phyloP scores from a whole-genome alignment of 257 asterid genomes.

The Capsicum rhomboideum region DNA sequence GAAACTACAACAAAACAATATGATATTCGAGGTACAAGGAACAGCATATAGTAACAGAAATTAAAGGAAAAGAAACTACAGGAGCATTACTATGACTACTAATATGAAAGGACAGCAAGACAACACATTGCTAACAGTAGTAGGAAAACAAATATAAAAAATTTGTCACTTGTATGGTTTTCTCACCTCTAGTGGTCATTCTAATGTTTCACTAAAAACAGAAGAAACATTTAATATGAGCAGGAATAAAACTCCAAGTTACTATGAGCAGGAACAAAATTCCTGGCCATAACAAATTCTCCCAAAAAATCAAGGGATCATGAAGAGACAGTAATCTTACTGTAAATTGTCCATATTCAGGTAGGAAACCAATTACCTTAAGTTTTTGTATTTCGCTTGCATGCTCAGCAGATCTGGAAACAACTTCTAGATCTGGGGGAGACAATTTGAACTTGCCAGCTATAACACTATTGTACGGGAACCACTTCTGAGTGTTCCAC shows the following conservation, averaged over 20 bases:
- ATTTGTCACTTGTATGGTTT: not conserved
- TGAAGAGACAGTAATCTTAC: not conserved
- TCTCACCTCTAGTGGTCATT: not conserved
- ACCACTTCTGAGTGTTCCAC: conserved; percentile 69
- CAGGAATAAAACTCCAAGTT: not conserved
- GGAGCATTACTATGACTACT: not conserved
- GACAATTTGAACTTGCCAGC: conserved; percentile 30
- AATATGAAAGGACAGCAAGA: not conserved
- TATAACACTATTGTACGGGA: conserved; percentile 41
- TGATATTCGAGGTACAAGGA: not conserved
- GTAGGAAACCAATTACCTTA: not conserved
- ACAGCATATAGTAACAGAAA: not conserved
- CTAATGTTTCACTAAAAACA: not conserved
- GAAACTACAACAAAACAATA: not conserved
- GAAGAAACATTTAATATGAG: not conserved
- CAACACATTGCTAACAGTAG: not conserved
- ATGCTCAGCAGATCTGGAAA: conserved; percentile 5
- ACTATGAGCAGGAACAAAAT: not conserved
- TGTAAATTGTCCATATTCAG: not conserved
- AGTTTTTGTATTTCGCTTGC: not conserved
- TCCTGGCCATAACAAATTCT: not conserved
- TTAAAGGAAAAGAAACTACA: not conserved
- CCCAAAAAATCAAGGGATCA: too few species aligned
- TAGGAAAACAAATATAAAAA: not conserved
- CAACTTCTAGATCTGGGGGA: conserved; percentile 33